These are phyloP conservation scores for Ogataea minuta DNA, from an alignment of 805 yeast species.

Conservation along the genomic window DNA sequence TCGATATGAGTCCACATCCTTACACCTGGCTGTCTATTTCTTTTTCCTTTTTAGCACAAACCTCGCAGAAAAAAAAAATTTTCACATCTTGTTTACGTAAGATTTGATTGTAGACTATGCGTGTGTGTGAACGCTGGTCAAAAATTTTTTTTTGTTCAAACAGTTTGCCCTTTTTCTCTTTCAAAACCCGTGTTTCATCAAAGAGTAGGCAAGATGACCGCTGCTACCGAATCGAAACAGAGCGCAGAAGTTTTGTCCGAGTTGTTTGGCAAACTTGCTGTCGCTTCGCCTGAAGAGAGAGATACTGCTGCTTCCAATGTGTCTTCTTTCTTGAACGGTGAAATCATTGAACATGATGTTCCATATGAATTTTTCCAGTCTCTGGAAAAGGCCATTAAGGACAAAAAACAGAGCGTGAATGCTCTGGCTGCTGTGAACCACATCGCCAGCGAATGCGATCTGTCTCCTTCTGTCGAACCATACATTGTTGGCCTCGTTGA, in stretches of 20 bases:
- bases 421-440: slow-evolving; percentile 82
- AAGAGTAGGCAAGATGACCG: slow-evolving; percentile 20
- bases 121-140: slow-evolving; percentile 10
- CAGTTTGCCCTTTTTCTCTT: slow-evolving; percentile 13
- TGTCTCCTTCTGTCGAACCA: slow-evolving; percentile 95
- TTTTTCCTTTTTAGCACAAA: slow-evolving; percentile 1
- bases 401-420: slow-evolving; percentile 80
- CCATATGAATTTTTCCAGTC: slow-evolving; percentile 84
- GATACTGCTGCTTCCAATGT: slow-evolving; percentile 84
- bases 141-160: slow-evolving; percentile 14
- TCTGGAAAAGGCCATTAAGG: slow-evolving; percentile 70
- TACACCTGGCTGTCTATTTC: slow-evolving; percentile 3
- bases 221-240: slow-evolving; percentile 58
- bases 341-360: slow-evolving; percentile 97
- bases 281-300: slow-evolving; percentile 82
- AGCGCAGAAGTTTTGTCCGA: slow-evolving; percentile 84
- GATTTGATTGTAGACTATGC: slow-evolving; percentile 12
- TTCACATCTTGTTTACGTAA: slow-evolving; percentile 13
- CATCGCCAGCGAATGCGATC: slow-evolving; percentile 75
- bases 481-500: slow-evolving; percentile 76
- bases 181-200: slow-evolving; percentile 10
- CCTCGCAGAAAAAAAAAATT: slow-evolving; percentile 8
- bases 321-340: slow-evolving; percentile 91
- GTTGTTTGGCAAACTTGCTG: slow-evolving; percentile 87
- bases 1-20: too few relatives aligned